Evolutionary conservation across 106 monocot species (phyloP).

Genomic region (Triglochin maritima): DNA sequence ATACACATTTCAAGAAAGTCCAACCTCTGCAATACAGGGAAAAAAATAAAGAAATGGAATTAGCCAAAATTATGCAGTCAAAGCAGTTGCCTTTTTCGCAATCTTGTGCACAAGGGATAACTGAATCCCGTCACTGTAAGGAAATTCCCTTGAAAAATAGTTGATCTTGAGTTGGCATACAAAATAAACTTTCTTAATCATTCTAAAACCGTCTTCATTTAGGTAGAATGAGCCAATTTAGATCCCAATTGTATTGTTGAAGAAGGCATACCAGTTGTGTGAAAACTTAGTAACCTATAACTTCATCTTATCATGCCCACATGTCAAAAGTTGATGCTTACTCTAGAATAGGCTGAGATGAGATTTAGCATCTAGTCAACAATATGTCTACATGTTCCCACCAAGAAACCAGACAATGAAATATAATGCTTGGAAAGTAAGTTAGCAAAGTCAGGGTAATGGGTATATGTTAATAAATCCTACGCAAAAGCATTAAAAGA

Average conservation of each 20-base stretch:
- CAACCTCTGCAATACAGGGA: constrained; percentile 5
- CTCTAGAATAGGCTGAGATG: no score
- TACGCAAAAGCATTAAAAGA: neutral
- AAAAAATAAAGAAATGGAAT: neutral
- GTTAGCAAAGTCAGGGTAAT: neutral
- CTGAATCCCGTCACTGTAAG: neutral
- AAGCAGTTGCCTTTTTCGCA: neutral
- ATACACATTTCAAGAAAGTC: constrained; percentile 8
- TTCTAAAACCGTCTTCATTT: neutral
- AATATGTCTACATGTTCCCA: no score
- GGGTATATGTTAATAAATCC: neutral
- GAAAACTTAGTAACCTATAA: no score
- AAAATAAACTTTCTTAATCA: neutral
- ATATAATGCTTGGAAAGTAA: neutral
- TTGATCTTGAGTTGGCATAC: neutral
- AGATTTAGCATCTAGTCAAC: no score
- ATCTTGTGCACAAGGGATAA: neutral
- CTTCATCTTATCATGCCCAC: no score
- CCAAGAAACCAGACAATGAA: neutral
- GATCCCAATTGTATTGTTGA: no score
- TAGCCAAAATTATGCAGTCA: neutral
- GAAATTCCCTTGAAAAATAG: neutral
- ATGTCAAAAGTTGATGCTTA: no score
- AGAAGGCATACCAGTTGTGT: no score
- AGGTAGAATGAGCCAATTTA: no score